Evolutionary conservation across 768 basidiomycete species (phyloP), one percentile per base, ranked within the genome.

Genomic region (Pholiota microspora): DNA sequence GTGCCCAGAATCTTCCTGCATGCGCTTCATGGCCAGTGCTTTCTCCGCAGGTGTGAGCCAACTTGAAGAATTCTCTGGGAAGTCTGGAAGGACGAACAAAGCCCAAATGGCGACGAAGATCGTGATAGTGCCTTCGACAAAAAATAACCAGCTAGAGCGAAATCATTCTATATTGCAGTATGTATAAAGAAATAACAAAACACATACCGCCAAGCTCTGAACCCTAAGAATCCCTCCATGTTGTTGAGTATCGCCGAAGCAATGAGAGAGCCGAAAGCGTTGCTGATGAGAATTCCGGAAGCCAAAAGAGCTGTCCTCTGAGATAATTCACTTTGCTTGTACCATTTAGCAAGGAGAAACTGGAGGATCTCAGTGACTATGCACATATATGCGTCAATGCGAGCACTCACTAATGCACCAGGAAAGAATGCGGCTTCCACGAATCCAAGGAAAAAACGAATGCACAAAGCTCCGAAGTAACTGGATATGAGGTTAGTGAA

Each of bases 201-300:
- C 13, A 34, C 76, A 67, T 66, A 87, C 80, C 88, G 76, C 93
- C 93, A 95, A 2, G 87, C 89, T 2, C 86, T 75, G 57, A 81
- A 77, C 0, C 91, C 92, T n/a, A 84, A 75, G 42, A 80, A 76
- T 1, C 88, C 89, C 28, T 91, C 77, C 89, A 94, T 89, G 8
- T 76, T 75, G 56, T 80, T 77, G 40, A 95, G 76, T 49, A 94
- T 89, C 0, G 81, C 89, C 25, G 89, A 89, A 6, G 92, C 91
- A 51, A 94, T 81, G 13, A 95, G 74, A 1, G 89, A 77, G 1
- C 92, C 92, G 63, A 94, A 93, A 0, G 90, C 92, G 69, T 94
- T 95, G 54, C 85, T 87, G 56, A 93, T 84, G 21, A 94, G 77
- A 63, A 80, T 86, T 6, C 92, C 92, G 59, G 86, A 89, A 34